These are phyloP conservation scores for Salicornia ramosissima DNA, from an alignment of 148 eudicot species.

Conservation along the genomic window DNA sequence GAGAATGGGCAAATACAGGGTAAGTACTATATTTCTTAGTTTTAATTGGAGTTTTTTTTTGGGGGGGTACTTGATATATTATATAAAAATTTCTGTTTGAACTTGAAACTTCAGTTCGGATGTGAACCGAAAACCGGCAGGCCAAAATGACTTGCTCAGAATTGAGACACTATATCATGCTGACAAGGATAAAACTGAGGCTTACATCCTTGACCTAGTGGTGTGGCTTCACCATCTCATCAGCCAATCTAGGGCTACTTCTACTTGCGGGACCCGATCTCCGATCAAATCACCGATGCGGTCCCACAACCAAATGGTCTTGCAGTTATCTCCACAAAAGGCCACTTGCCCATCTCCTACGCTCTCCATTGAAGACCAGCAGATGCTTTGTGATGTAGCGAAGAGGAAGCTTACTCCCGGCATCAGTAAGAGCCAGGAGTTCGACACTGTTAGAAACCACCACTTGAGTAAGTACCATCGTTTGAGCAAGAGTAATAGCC, in stretches of 20 bases:
- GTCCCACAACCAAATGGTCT: constrained; percentile 64
- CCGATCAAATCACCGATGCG: constrained; percentile 84
- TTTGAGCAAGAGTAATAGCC: constrained; percentile 80
- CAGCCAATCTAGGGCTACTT: constrained; percentile 50
- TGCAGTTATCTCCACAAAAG: constrained; percentile 48
- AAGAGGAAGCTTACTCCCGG: constrained; percentile 90
- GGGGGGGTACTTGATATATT: not conserved
- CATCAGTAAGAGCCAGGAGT: constrained; percentile 96
- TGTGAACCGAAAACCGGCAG: constrained; percentile 51
- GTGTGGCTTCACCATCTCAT: constrained; percentile 89
- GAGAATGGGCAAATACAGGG: constrained; percentile 96
- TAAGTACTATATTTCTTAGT: constrained; percentile 23
- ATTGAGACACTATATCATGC: constrained; percentile 92
- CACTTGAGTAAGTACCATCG: constrained; percentile 57
- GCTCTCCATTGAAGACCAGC: constrained; percentile 73
- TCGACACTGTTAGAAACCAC: constrained; percentile 48
- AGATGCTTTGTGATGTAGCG: constrained; percentile 76
- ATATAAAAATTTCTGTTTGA: not conserved
- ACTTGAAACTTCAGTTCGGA: constrained; percentile 60
- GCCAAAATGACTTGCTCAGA: constrained; percentile 62
- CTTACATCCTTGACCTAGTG: constrained; percentile 76
- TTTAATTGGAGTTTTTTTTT: not conserved
- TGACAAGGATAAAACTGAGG: constrained; percentile 79
- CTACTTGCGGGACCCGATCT: constrained; percentile 49
- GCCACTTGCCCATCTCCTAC: constrained; percentile 53